phyloP scores from a whole-genome alignment of 2,329 filamentous ascomycete genomes.

The Xylariaceae sp. region DNA sequence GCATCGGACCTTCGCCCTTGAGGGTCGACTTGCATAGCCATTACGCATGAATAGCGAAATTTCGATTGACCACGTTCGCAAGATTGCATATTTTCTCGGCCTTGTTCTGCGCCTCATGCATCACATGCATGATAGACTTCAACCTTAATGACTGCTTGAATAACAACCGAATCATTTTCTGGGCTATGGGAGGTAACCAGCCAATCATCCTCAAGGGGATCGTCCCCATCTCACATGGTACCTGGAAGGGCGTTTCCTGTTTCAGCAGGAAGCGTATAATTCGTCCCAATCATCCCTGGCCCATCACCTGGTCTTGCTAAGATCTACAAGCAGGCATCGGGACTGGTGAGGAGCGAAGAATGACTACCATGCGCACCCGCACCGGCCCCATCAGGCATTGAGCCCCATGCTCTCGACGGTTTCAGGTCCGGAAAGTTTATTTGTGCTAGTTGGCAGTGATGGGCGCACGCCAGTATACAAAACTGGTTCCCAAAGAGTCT shows the following conservation, averaged over 20 bases:
- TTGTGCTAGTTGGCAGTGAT: constrained; percentile 1
- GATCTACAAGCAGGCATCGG: constrained; percentile 15
- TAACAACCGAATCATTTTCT: constrained; percentile 32
- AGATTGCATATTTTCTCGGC: constrained; percentile 19
- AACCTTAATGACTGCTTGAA: constrained; percentile 2
- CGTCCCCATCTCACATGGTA: constrained; percentile 37
- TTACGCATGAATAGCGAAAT: constrained; percentile 5
- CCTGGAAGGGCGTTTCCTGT: constrained; percentile 39
- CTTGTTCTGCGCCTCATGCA: constrained; percentile 37
- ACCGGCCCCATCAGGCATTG: constrained; percentile 6
- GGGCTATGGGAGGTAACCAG: constrained; percentile 13
- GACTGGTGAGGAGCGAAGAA: constrained; percentile 14
- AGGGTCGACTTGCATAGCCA: background rate
- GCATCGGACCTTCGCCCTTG: background rate
- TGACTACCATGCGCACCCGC: constrained; percentile 18
- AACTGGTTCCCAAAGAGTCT: constrained; percentile 2
- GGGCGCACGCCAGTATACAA: background rate
- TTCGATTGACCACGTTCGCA: constrained; percentile 10
- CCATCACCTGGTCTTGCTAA: constrained; percentile 22
- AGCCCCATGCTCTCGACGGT: constrained; percentile 25
- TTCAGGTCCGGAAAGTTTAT: constrained; percentile 24
- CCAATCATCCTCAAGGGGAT: constrained; percentile 35
- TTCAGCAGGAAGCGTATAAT: constrained; percentile 38
- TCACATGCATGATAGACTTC: constrained; percentile 36
- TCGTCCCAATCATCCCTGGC: constrained; percentile 19